phyloP scores from a whole-genome alignment of 352 stramenopile species.

The Globisporangium middletonii region DNA sequence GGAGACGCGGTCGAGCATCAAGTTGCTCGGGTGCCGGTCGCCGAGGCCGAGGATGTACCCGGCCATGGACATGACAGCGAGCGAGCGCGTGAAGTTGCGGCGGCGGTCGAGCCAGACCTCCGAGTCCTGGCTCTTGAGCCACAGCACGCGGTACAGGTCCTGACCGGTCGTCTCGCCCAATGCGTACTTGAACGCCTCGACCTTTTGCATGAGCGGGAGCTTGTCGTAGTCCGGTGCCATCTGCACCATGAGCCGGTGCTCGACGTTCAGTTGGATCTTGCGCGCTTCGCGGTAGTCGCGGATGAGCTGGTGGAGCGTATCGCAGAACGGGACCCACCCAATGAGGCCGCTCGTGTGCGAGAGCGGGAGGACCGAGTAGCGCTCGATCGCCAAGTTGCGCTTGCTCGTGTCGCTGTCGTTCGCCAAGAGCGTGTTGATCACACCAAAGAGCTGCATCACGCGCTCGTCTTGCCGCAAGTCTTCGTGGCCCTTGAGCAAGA shows the following conservation, averaged over 20 bases:
- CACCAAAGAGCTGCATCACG: constrained; percentile 99
- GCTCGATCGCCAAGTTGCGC: constrained; percentile 97
- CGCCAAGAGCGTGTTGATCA: constrained; percentile 99
- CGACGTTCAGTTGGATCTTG: constrained; percentile 94
- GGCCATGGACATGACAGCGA: constrained; percentile 99
- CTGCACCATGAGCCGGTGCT: constrained; percentile 96
- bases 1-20: constrained; percentile 99
- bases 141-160: constrained; percentile 98
- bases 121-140: constrained; percentile 98
- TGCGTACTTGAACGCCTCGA: constrained; percentile 97
- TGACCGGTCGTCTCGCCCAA: constrained; percentile 93
- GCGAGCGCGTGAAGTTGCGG: constrained; percentile 96
- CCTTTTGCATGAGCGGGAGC: constrained; percentile 98
- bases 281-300: constrained; percentile 92
- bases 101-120: constrained; percentile 99
- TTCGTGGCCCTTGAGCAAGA: constrained; percentile 99
- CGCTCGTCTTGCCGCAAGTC: constrained; percentile 99
- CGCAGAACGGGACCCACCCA: constrained; percentile 98
- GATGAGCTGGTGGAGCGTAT: constrained; percentile 99
- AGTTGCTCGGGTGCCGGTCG: constrained; percentile 99
- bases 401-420: constrained; percentile 98
- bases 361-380: constrained; percentile 98
- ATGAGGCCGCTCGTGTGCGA: constrained; percentile 98
- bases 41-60: constrained; percentile 99
- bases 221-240: constrained; percentile 98